Evolutionary conservation across 208 protist species (phyloP).

Genomic region (Leishmania major): DNA sequence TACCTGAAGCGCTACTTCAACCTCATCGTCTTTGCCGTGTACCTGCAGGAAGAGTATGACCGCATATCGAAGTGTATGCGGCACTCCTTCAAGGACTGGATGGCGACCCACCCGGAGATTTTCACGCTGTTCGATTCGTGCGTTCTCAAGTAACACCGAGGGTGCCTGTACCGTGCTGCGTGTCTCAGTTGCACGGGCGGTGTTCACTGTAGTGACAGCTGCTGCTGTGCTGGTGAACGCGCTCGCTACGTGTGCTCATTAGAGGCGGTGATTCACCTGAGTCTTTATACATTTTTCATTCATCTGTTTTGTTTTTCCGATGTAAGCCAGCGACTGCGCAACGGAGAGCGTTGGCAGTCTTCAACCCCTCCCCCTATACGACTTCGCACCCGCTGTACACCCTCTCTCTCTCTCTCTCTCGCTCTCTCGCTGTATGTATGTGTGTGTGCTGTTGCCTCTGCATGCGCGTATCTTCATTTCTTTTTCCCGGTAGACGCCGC

Average conservation of each 20-base stretch:
- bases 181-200: neutral
- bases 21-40: constrained; percentile 85
- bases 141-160: constrained; percentile 48
- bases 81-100: constrained; percentile 60
- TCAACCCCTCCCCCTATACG: neutral
- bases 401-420: neutral
- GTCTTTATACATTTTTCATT: neutral
- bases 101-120: constrained; percentile 71
- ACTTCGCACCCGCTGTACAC: neutral
- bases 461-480: too few species aligned
- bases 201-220: neutral
- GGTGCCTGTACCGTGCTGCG: constrained; percentile 14
- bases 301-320: neutral
- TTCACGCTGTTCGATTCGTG: constrained; percentile 58
- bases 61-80: constrained; percentile 60
- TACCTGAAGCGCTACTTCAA: constrained; percentile 91
- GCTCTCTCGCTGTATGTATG: neutral
- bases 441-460: too few species aligned
- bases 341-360: neutral
- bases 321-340: neutral
- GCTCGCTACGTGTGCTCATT: neutral
- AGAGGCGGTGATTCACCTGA: neutral
- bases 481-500: too few species aligned
- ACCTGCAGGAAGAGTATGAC: constrained; percentile 86
- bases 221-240: neutral